A percentile compares a stretch with the other conserved stretches of the same genome.
These are phyloP conservation scores for Candida arabinofermentans DNA, from an alignment of 805 yeast species.

Conservation along the genomic window DNA sequence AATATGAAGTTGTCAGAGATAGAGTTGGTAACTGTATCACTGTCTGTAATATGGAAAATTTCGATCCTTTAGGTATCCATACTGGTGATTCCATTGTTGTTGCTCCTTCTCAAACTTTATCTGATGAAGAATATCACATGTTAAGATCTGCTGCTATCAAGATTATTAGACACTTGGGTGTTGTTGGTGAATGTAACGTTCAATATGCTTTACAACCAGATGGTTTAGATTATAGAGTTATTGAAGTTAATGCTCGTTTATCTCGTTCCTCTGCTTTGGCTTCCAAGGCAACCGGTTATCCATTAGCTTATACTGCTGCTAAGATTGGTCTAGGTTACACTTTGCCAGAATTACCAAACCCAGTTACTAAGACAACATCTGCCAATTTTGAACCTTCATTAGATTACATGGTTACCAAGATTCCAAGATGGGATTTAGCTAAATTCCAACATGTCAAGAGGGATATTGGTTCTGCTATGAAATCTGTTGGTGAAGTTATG, in stretches of 20 bases:
- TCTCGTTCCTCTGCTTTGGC: conserved; percentile 99
- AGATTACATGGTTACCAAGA: conserved; percentile 95
- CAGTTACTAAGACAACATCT: conserved; percentile 90
- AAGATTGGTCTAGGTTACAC: conserved; percentile 92
- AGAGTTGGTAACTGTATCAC: conserved; percentile 96
- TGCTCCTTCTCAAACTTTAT: conserved; percentile 96
- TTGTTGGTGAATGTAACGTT: conserved; percentile 98
- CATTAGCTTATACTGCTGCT: conserved; percentile 97
- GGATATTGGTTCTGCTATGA: conserved; percentile 91
- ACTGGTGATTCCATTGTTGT: conserved; percentile 99
- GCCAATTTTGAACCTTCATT: conserved; percentile 97
- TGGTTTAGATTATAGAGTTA: conserved; percentile 92
- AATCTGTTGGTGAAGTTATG: conserved; percentile 99
- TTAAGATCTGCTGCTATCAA: conserved; percentile 96
- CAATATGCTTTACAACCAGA: conserved; percentile 95
- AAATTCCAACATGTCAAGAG: conserved; percentile 89
- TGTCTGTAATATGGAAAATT: conserved; percentile 98
- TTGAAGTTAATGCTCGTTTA: conserved; percentile 96
- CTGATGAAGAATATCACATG: conserved; percentile 98
- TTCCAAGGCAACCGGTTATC: conserved; percentile 98
- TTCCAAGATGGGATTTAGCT: conserved; percentile 98
- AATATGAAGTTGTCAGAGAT: conserved; percentile 98
- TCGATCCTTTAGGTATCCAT: conserved; percentile 97
- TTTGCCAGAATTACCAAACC: conserved; percentile 83
- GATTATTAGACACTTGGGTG: conserved; percentile 95